Evolutionary conservation across 345 rosid species (phyloP), one percentile per base, ranked within the genome.

Genomic region (Iberis pinnata): DNA sequence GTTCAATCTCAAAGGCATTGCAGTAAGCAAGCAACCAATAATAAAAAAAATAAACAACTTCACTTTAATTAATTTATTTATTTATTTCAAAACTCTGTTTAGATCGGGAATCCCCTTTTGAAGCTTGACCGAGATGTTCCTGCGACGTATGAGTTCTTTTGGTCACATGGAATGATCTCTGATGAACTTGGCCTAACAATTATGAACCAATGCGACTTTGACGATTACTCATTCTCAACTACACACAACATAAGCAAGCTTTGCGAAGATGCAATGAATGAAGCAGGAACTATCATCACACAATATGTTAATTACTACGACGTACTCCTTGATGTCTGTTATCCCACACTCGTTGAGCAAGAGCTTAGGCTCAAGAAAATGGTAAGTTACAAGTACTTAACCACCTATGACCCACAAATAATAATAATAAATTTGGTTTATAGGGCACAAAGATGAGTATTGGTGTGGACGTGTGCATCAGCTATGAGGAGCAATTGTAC

Each of bases 141-240:
- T 5, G 83, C 96, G 19, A 75, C 72, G 32, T 90, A 76, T 49
- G 88, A 87, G 65, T 87, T 61, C 76, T 87, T 82, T 33, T 90
- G 98, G 98, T 87, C 98, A 8, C 95, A 87, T 12, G 95, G 89
- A 55, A 87, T 90, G 96, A 84, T 90, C 33, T 90, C 98, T 19
- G 95, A 90, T 74, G 96, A 90, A 77, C 56, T 87, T 37, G 86
- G 86, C 19, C 80, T 76, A 13, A 67, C 70, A 67, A 78, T 90
- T 59, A 79, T 61, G 87, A 77, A 69, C 31, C 69, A 78, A n/a
- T 87, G 98, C 13, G 73, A 87, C 64, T 90, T 90, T 62, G 81
- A 84, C 57, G 92, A 77, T 67, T 87, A 90, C 70, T 39, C 61
- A 36, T 79, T 51, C 58, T 71, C 79, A 10, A 70, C 53, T 68